Evolutionary conservation across 768 basidiomycete genomes (phyloP), one percentile per base, ranked within the genome.

Genomic region (Boletus reticulatus): DNA sequence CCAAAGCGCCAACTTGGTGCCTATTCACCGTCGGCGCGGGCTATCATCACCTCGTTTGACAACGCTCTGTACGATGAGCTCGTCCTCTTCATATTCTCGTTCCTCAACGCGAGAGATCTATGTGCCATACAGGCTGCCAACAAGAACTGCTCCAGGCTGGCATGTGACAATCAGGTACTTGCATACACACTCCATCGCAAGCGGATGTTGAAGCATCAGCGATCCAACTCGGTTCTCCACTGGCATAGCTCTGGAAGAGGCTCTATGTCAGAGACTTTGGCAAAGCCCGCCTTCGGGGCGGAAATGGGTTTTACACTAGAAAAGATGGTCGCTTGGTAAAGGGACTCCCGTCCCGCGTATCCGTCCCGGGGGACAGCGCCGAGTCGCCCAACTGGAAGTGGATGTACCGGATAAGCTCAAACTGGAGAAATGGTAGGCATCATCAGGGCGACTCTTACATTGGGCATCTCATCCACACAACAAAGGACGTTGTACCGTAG

Each of bases 351-450:
- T 77, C 76, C 27, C 72, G 84, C 66, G 80, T 75, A 6, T 59
- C 59, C 31, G 39, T 52, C 41, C 59, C 72, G 55, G 62, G 64
- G 31, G 72, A 75, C 19, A 65, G 72, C 19, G 8, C 44, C 14
- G 53, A 57, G 45, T 67, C 71, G 36, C 67, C 74, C 31, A 81
- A 89, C 65, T 92, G 89, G 89, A 91, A 89, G 70, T 88, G 83
- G 82, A 90, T 92, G 89, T 92, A 90, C 69, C 80, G 88, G 52
- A 87, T 91, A 58, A 89, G 87, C 62, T 84, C 84, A 16, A 92
- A 92, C 61, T 92, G 90, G 90, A 80, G 80, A 67, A 87, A 73
- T 71, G 90, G 90, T 91, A 63, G 60, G 78, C 66, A 52, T 34
- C 44, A 43, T 50, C 43, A 42, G 38, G 62, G 27, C 54, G 20